A percentile compares a stretch with the other conserved stretches of the same genome.
These are phyloP conservation scores for Globisporangium irregulare DNA, from an alignment of 352 stramenopile species.

Conservation along the genomic window DNA sequence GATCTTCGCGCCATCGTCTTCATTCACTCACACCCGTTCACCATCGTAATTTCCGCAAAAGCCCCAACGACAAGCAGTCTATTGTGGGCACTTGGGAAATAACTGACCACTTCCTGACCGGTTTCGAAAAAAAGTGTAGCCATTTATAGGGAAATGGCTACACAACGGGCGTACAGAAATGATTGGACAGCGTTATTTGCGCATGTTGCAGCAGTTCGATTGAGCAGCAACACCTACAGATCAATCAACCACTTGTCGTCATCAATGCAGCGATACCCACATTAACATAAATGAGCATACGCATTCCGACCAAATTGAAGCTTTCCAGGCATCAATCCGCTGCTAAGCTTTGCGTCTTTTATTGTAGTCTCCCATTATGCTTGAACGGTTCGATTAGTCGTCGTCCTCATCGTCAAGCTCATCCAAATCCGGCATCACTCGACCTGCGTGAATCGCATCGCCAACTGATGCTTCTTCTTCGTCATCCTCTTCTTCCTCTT, in stretches of 20 bases:
- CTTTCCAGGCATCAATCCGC: not conserved
- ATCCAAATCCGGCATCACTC: slow-evolving; percentile 54
- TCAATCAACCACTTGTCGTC: not conserved
- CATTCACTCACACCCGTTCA: not conserved
- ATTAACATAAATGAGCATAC: not conserved
- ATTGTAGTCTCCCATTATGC: not conserved
- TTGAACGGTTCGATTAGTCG: not conserved
- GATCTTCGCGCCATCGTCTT: slow-evolving; percentile 6
- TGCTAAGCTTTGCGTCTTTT: not conserved
- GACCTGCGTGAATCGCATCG: slow-evolving; percentile 42
- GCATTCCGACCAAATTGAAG: not conserved
- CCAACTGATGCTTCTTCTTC: slow-evolving; percentile 1
- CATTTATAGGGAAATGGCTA: slow-evolving; percentile 5
- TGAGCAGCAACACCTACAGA: not conserved
- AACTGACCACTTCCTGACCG: not conserved
- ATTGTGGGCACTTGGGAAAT: not conserved
- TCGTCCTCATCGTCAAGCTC: slow-evolving; percentile 39
- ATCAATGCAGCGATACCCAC: not conserved
- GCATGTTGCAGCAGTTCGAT: not conserved
- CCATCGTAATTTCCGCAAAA: not conserved
- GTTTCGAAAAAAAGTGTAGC: slow-evolving; percentile 1
- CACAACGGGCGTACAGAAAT: not conserved
- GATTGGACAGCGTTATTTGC: not conserved
- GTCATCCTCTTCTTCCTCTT: slow-evolving; percentile 28
- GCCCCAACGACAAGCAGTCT: not conserved